Conservation (phyloP, 2,329 filamentous ascomycete species). For the Aspergillus japonicus region DNA sequence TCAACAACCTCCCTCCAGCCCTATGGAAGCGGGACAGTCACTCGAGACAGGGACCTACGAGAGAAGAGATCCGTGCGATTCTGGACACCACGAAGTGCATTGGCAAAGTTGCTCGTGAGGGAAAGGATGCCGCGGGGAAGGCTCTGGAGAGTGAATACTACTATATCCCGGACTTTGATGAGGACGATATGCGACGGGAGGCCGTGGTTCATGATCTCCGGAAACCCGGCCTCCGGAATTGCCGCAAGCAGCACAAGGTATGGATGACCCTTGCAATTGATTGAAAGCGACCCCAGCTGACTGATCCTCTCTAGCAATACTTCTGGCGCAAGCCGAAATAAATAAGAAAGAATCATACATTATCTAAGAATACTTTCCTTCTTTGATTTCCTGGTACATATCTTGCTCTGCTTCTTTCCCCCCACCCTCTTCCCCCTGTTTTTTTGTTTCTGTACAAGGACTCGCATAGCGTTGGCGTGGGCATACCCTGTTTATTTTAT, state of each 20-base stretch:
- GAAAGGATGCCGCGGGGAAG: slow-evolving; percentile 95
- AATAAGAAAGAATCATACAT: slow-evolving; percentile 12
- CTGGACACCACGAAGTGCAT: slow-evolving; percentile 75
- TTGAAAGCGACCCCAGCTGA: slow-evolving; percentile 19
- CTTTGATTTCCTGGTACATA: slow-evolving; percentile 36
- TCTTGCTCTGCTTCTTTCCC: slow-evolving; percentile 27
- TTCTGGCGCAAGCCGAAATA: slow-evolving; percentile 66
- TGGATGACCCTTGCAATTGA: slow-evolving; percentile 36
- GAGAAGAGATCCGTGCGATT: slow-evolving; percentile 65
- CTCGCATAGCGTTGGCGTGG: slow-evolving; percentile 46
- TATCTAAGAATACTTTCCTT: slow-evolving; percentile 11
- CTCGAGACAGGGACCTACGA: slow-evolving; percentile 52
- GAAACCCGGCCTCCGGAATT: slow-evolving; percentile 84
- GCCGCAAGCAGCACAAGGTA: slow-evolving; percentile 97
- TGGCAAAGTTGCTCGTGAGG: slow-evolving; percentile 82
- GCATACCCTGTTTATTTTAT: slow-evolving; percentile 37
- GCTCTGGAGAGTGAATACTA: slow-evolving; percentile 94
- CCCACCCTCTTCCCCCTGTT: slow-evolving; percentile 9
- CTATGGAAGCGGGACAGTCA: slow-evolving; percentile 52
- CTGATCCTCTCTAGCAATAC: slow-evolving; percentile 57
- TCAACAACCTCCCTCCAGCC: slow-evolving; percentile 75
- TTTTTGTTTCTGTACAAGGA: slow-evolving; percentile 22
- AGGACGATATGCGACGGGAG: slow-evolving; percentile 72
- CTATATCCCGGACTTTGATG: slow-evolving; percentile 85
- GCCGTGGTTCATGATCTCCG: slow-evolving; percentile 82